Evolutionary conservation across 345 rosid species (phyloP).

Genomic region (rapeseed (Brassica napus)): DNA sequence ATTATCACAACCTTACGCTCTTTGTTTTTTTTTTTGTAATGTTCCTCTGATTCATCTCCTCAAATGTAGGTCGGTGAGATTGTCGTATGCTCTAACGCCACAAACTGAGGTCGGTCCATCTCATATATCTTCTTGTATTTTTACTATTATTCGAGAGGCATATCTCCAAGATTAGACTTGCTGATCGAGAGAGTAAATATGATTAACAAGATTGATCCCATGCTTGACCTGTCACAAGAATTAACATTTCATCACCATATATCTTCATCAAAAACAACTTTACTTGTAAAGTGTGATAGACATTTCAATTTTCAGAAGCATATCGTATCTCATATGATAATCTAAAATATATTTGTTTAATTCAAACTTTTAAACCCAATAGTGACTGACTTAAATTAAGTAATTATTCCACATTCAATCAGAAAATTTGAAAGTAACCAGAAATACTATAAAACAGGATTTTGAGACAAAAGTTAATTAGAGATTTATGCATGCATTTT

Average conservation of each 20-base stretch:
- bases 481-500: background rate
- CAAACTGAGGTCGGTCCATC: constrained; percentile 19
- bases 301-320: background rate
- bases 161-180: constrained; percentile 44
- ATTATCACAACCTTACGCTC: constrained; percentile 27
- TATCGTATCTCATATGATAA: background rate
- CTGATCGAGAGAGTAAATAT: constrained; percentile 76
- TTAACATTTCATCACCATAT: constrained; percentile 2
- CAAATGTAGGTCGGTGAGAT: constrained; percentile 24
- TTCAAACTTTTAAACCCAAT: background rate
- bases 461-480: background rate
- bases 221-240: constrained; percentile 69
- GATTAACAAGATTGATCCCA: constrained; percentile 90
- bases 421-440: background rate
- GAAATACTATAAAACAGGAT: background rate
- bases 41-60: constrained; percentile 34
- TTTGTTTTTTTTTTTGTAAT: constrained; percentile 13
- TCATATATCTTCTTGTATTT: constrained; percentile 17
- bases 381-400: background rate
- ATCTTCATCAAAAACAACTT: constrained; percentile 5
- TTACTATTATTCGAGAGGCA: constrained; percentile 42
- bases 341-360: background rate
- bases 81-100: constrained; percentile 16
- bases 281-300: background rate
- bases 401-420: background rate